Conservation (phyloP, 1,284 basidiomycete genomes). For the Phlebopus sp. region DNA sequence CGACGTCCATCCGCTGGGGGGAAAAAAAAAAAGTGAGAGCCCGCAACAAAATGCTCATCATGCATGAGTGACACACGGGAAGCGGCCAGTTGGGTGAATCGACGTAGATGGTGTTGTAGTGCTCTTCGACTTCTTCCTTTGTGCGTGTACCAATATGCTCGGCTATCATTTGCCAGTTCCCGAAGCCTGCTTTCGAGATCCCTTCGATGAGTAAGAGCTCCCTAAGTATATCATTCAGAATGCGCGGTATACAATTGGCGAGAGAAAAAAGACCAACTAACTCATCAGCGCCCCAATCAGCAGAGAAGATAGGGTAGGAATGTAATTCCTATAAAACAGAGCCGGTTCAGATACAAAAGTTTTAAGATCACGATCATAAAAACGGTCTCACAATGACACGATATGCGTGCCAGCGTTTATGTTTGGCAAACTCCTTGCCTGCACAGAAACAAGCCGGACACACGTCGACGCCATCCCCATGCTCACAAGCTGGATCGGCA, state of each 20-base stretch:
- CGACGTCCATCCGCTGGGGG: conserved; percentile 51
- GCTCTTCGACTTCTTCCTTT: conserved; percentile 91
- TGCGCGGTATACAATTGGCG: background rate
- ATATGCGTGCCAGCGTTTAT: conserved; percentile 89
- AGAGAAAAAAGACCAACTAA: conserved; percentile 37
- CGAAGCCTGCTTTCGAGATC: conserved; percentile 85
- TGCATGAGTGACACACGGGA: conserved; percentile 55
- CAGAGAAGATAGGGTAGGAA: conserved; percentile 92
- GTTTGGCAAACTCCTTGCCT: conserved; percentile 85
- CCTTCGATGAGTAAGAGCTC: conserved; percentile 92
- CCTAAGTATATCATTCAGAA: conserved; percentile 38
- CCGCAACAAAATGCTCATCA: background rate
- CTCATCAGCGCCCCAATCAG: conserved; percentile 99
- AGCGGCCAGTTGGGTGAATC: conserved; percentile 75
- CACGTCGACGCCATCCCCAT: conserved; percentile 79
- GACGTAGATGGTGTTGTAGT: conserved; percentile 86
- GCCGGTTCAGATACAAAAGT: conserved; percentile 3
- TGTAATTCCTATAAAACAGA: conserved; percentile 73
- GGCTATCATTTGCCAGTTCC: conserved; percentile 97
- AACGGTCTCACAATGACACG: conserved; percentile 76
- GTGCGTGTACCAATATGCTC: conserved; percentile 95
- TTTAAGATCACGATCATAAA: background rate
- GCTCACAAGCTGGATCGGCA: conserved; percentile 74
- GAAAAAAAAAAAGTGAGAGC: background rate
- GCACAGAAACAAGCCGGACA: conserved; percentile 90